These are phyloP conservation scores for Jatropha multifida DNA, from an alignment of 441 rosid genomes.

Conservation along the genomic window DNA sequence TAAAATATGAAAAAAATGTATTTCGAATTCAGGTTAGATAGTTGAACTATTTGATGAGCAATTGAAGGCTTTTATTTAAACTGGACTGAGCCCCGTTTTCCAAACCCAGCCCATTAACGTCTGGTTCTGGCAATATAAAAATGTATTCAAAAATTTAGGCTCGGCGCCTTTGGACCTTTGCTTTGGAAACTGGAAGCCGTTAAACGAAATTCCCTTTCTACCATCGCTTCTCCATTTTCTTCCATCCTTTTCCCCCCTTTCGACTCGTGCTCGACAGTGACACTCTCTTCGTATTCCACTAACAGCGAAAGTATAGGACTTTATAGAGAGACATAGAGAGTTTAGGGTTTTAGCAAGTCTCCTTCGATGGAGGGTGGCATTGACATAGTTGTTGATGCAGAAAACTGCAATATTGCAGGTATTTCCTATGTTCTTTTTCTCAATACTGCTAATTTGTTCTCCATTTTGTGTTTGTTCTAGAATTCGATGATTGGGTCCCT, in stretches of 20 bases:
- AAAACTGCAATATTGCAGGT: slow-evolving; percentile 24
- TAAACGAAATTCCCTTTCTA: neutral
- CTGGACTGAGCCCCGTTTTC: no score
- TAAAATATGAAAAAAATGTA: no score
- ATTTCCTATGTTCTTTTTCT: neutral
- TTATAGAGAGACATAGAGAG: neutral
- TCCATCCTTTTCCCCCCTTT: neutral
- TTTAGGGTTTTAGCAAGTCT: slow-evolving; percentile 8
- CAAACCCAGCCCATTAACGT: no score
- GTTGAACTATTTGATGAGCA: no score
- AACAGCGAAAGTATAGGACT: neutral
- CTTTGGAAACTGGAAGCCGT: neutral
- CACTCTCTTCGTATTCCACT: no score
- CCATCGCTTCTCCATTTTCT: neutral
- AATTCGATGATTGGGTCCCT: neutral
- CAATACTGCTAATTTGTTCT: neutral
- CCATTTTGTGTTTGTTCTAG: neutral
- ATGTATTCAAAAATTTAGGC: no score
- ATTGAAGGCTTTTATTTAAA: no score
- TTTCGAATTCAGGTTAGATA: no score
- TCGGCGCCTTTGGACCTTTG: neutral
- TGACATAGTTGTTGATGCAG: slow-evolving; percentile 1
- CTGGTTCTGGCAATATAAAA: no score
- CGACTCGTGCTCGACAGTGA: neutral
- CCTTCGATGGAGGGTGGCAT: slow-evolving; percentile 23